phyloP scores from a whole-genome alignment of 2,329 filamentous ascomycete species.

The Colletotrichum magnum region DNA sequence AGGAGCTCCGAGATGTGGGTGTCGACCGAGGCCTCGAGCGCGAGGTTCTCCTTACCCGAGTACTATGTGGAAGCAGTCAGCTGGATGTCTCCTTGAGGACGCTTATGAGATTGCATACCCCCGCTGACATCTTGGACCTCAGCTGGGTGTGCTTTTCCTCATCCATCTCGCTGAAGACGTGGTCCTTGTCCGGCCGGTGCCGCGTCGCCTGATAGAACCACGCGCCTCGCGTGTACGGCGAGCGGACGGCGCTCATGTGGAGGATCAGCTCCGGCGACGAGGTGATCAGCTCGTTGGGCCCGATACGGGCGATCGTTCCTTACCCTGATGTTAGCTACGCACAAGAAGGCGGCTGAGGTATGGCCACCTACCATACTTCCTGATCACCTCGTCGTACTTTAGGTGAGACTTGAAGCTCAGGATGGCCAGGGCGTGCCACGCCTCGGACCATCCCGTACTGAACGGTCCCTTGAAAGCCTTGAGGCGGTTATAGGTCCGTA shows the following conservation, averaged over 20 bases:
- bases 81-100: not conserved
- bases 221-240: slow-evolving; percentile 51
- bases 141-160: slow-evolving; percentile 53
- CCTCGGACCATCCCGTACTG: slow-evolving; percentile 20
- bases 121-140: slow-evolving; percentile 58
- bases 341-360: no score
- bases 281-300: slow-evolving; percentile 57
- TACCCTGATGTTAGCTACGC: not conserved
- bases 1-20: slow-evolving; percentile 60
- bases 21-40: slow-evolving; percentile 59
- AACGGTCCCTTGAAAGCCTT: slow-evolving; percentile 32
- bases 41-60: slow-evolving; percentile 61
- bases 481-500: slow-evolving; percentile 30
- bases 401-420: slow-evolving; percentile 36
- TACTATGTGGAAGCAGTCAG: slow-evolving; percentile 50
- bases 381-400: slow-evolving; percentile 31
- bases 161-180: slow-evolving; percentile 52
- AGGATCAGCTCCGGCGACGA: slow-evolving; percentile 54
- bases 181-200: slow-evolving; percentile 53
- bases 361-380: slow-evolving; percentile 27
- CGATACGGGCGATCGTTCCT: slow-evolving; percentile 56
- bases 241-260: slow-evolving; percentile 51
- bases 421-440: slow-evolving; percentile 28
- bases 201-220: slow-evolving; percentile 54
- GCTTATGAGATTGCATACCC: slow-evolving; percentile 32